Conservation (phyloP, 305 asterid genomes). For the Rubia balearica region DNA sequence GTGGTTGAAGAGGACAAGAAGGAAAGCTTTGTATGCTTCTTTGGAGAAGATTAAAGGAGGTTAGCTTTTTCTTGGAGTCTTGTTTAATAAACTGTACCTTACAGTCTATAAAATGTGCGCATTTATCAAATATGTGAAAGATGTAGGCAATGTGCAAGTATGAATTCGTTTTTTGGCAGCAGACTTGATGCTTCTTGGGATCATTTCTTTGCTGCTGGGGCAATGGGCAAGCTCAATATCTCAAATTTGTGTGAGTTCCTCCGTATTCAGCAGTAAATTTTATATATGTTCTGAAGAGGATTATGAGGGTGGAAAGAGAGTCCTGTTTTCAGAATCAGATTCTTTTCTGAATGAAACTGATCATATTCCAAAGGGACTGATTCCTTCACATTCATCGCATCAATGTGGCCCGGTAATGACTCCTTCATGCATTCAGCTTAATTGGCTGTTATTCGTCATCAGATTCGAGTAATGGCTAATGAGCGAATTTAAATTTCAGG, state of each 20-base stretch:
- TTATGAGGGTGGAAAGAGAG: slow-evolving; percentile 29
- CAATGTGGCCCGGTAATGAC: slow-evolving; percentile 60
- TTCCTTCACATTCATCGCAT: slow-evolving; percentile 33
- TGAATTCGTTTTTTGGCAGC: slow-evolving; percentile 14
- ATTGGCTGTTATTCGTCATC: neutral
- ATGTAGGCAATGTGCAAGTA: no score
- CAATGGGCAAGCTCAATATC: slow-evolving; percentile 87
- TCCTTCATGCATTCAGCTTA: neutral
- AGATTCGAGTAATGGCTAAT: slow-evolving; percentile 3
- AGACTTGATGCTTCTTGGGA: slow-evolving; percentile 92
- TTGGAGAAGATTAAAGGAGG: slow-evolving; percentile 86
- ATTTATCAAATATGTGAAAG: no score
- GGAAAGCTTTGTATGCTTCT: slow-evolving; percentile 86
- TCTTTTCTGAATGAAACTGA: slow-evolving; percentile 35
- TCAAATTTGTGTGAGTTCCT: slow-evolving; percentile 68
- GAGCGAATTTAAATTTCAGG: slow-evolving; percentile 32
- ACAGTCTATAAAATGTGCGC: neutral
- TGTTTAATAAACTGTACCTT: neutral
- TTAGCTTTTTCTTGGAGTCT: slow-evolving; percentile 13
- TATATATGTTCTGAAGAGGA: slow-evolving; percentile 64
- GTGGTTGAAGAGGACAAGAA: slow-evolving; percentile 90
- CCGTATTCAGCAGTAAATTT: slow-evolving; percentile 73
- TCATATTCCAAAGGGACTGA: slow-evolving; percentile 41
- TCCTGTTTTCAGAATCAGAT: slow-evolving; percentile 22
- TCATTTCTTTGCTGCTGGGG: slow-evolving; percentile 75